Evolutionary conservation across 371 early-diverging fungal genomes (phyloP).

Genomic region (Capillidium heterosporum): DNA sequence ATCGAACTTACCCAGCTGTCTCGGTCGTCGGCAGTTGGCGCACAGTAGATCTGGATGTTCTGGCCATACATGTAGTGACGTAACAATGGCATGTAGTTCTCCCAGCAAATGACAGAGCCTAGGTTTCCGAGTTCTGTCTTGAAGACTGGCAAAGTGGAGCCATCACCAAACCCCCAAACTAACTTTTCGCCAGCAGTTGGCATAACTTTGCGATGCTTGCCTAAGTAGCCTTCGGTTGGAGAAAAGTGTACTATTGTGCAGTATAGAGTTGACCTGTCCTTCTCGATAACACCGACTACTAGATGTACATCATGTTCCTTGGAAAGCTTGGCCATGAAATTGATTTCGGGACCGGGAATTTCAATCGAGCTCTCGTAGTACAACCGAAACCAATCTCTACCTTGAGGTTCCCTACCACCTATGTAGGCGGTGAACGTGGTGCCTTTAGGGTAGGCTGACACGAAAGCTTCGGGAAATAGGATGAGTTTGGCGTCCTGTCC

Average conservation of each 20-base stretch:
- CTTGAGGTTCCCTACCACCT: slow-evolving; percentile 9
- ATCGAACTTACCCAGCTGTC: slow-evolving; percentile 8
- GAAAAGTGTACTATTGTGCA: slow-evolving; percentile 9
- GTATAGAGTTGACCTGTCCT: slow-evolving; percentile 7
- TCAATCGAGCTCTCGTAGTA: slow-evolving; percentile 8
- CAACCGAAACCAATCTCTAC: slow-evolving; percentile 7
- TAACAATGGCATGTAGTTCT: slow-evolving; percentile 13
- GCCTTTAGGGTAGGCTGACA: slow-evolving; percentile 10
- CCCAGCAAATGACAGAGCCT: slow-evolving; percentile 12
- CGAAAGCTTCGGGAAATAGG: slow-evolving; percentile 12
- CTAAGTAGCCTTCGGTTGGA: slow-evolving; percentile 8
- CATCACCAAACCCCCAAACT: slow-evolving; percentile 12
- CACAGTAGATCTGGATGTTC: slow-evolving; percentile 12
- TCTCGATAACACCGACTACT: slow-evolving; percentile 12
- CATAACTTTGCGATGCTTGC: slow-evolving; percentile 14
- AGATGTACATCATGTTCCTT: slow-evolving; percentile 5
- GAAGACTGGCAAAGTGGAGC: slow-evolving; percentile 10
- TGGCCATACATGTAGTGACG: slow-evolving; percentile 7
- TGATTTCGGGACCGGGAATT: slow-evolving; percentile 9
- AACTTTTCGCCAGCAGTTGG: slow-evolving; percentile 9
- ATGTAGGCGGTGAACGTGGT: slow-evolving; percentile 8
- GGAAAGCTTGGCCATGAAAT: slow-evolving; percentile 6
- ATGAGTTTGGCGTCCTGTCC: slow-evolving; percentile 3
- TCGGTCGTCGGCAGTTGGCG: slow-evolving; percentile 12
- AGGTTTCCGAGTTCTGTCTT: not conserved